Evolutionary conservation across 2,329 filamentous ascomycete species (phyloP), one percentile per base, ranked within the genome.

Genomic region (Colletotrichum kahawae): DNA sequence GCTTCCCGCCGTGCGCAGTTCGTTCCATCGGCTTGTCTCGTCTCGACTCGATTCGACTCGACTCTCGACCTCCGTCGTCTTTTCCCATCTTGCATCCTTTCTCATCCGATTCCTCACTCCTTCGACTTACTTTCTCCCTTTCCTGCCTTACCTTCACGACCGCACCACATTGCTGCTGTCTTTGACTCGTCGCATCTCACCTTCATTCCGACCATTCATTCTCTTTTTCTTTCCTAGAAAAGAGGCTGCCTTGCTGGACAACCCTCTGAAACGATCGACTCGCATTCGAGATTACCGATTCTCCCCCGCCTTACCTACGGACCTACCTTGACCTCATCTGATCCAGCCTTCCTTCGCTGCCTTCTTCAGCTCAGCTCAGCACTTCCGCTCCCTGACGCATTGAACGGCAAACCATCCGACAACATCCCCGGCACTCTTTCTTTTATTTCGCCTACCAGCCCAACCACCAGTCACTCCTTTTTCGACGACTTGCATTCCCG

Each of bases 401-500:
- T 67, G 67, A 34, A 68, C 57, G 14, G 57, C 69, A 34, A 43
- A 68, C 36, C 21, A 27, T 43, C 57, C 62, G 71, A 71, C 60
- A 66, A 64, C 48, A 48, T 67, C 66, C 16, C 43, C 48, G 70
- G 59, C 57, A 59, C 57, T n/a, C 63, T 70, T 29, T 51, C 21
- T 56, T 64, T 59, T 43, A 14, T 14, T 51, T 67, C 33, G n/a
- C 73, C 73, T 18, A 54, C 64, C 16, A 63, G 29, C 70, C 67
- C 74, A 74, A 76, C 64, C 74, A 74, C 74, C 74, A 74, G 70
- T 76, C 74, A 66, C 74, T 76, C 74, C 59, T 76, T 76, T 74
- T 57, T 63, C 34, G 69, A 72, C 56, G 69, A 73, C 62, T 68
- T 57, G 57, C 64, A 75, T 75, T 73, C 73, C 56, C 27, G 38